phyloP scores from a whole-genome alignment of 208 protist genomes.

The Naegleria lovaniensis region DNA sequence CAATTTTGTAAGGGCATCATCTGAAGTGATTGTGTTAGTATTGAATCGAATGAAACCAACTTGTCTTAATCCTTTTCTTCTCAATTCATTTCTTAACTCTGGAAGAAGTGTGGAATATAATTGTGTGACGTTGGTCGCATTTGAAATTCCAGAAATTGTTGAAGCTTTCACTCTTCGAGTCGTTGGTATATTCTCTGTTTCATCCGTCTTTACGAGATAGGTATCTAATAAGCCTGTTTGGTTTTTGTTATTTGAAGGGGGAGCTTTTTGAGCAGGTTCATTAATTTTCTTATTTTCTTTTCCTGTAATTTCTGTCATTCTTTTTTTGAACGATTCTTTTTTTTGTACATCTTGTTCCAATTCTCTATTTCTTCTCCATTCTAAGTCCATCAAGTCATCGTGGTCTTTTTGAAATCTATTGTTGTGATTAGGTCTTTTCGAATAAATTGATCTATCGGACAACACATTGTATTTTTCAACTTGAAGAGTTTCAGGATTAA shows the following conservation, averaged over 20 bases:
- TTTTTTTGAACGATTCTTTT: not conserved
- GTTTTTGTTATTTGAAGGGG: not conserved
- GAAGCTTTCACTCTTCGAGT: not conserved
- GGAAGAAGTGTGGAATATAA: not conserved
- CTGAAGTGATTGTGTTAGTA: not conserved
- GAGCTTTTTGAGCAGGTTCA: not conserved
- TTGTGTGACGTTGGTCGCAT: not conserved
- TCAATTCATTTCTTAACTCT: not conserved
- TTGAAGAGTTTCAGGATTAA: constrained; percentile 2
- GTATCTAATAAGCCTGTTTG: not conserved
- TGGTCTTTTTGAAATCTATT: not conserved
- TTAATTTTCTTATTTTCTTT: not conserved
- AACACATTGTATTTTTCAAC: not conserved
- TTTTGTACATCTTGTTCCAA: not conserved
- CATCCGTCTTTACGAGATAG: not conserved
- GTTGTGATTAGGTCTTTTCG: not conserved
- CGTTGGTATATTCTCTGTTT: not conserved
- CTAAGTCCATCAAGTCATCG: not conserved
- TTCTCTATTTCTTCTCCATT: not conserved
- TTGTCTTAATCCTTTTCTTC: constrained; percentile 6
- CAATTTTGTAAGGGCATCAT: not conserved
- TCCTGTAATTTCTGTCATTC: not conserved
- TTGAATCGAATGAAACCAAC: not conserved
- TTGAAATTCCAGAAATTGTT: not conserved
- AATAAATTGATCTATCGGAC: not conserved